Evolutionary conservation across 192 early-diverging fungal species (phyloP).

Genomic region (Entomortierella lignicola): DNA sequence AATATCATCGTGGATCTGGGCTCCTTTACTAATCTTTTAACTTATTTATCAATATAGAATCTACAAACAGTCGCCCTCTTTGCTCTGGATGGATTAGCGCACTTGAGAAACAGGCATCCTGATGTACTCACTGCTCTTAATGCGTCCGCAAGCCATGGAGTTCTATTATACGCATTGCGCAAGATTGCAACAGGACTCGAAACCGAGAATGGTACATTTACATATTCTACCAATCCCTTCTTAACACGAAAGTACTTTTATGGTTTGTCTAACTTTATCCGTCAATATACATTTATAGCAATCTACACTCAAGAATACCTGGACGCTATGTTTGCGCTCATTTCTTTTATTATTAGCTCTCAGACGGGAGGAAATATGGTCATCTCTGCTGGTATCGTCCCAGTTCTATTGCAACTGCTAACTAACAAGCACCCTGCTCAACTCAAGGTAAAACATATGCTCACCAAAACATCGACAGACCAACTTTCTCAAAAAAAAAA

Average conservation of each 20-base stretch:
- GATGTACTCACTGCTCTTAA: constrained; percentile 91
- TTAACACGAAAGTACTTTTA: too few relatives aligned
- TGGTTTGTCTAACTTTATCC: not conserved
- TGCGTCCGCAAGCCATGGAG: constrained; percentile 93
- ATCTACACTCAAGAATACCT: constrained; percentile 76
- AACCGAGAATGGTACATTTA: constrained; percentile 33
- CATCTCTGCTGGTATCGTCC: constrained; percentile 91
- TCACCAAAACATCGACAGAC: too few relatives aligned
- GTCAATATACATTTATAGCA: constrained; percentile 19
- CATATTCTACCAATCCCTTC: too few relatives aligned
- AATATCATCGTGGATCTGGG: too few relatives aligned
- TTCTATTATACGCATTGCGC: constrained; percentile 84
- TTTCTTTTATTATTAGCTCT: constrained; percentile 81
- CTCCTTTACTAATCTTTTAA: not conserved
- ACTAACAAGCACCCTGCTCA: constrained; percentile 70
- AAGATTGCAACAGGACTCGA: constrained; percentile 71
- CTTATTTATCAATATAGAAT: constrained; percentile 57
- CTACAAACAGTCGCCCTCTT: constrained; percentile 85
- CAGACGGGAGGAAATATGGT: constrained; percentile 90
- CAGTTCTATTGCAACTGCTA: constrained; percentile 79
- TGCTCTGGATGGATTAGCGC: constrained; percentile 86
- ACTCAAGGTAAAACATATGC: constrained; percentile 65
- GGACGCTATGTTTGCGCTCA: constrained; percentile 85
- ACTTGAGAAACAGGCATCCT: constrained; percentile 76
- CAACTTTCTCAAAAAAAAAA: too few relatives aligned